Percentiles rank a stretch among this genome's conserved stretches.
Evolutionary conservation across 192 early-diverging fungal genomes (phyloP).

Genomic region (Linnemannia exigua): DNA sequence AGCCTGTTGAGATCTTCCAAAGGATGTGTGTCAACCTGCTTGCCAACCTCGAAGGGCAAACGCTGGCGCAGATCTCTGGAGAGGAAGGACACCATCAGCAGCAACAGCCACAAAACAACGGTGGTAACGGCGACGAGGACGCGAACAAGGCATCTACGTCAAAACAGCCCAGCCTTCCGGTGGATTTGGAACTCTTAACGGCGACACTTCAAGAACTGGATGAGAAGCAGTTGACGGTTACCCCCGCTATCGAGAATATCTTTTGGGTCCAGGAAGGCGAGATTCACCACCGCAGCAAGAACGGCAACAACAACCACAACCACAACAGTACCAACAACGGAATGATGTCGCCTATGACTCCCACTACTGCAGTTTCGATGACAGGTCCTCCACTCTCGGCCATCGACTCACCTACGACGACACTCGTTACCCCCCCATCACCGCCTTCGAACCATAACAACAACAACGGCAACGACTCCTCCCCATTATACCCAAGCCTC

Average conservation of each 20-base stretch:
- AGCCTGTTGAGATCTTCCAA: conserved; percentile 53
- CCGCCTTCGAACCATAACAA: background rate
- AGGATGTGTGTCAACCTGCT: conserved; percentile 47
- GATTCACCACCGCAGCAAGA: conserved; percentile 40
- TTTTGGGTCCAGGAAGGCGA: conserved; percentile 57
- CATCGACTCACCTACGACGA: background rate
- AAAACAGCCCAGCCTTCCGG: background rate
- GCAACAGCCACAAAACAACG: background rate
- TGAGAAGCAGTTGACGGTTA: conserved; percentile 42
- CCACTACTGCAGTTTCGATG: conserved; percentile 16
- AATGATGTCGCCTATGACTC: conserved; percentile 23
- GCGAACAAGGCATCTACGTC: background rate
- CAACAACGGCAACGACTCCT: conserved; percentile 10
- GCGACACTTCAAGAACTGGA: conserved; percentile 46
- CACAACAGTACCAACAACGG: background rate
- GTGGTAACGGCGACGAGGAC: background rate
- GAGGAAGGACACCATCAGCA: background rate
- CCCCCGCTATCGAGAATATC: conserved; percentile 51
- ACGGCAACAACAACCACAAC: background rate
- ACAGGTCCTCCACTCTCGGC: background rate
- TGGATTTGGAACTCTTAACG: conserved; percentile 28
- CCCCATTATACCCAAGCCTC: conserved; percentile 38
- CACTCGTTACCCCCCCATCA: background rate
- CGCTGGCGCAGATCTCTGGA: background rate
- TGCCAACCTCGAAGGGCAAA: conserved; percentile 21